phyloP scores from a whole-genome alignment of 257 asterid species.

The Solanum rostratum region DNA sequence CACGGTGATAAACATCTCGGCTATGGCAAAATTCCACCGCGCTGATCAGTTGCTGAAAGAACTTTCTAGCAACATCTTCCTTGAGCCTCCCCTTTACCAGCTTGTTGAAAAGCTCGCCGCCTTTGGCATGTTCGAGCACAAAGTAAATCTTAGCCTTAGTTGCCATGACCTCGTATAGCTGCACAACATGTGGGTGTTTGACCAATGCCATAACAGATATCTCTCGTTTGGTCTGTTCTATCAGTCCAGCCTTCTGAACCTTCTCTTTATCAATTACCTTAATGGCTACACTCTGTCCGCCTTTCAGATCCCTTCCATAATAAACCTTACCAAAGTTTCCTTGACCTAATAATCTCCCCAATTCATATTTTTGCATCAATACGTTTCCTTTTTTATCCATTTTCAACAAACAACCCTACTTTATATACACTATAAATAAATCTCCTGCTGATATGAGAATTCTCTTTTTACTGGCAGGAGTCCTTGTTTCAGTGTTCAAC shows the following conservation, averaged over 20 bases:
- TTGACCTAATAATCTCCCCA: conserved; percentile 80
- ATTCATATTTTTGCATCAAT: conserved; percentile 59
- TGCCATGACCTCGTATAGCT: conserved; percentile 69
- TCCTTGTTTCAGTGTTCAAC: conserved; percentile 9
- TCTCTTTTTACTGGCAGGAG: conserved; percentile 11
- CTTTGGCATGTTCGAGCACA: conserved; percentile 67
- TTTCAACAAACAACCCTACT: conserved; percentile 2
- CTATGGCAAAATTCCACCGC: conserved; percentile 56
- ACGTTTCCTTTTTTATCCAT: conserved; percentile 47
- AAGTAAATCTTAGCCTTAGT: conserved; percentile 63
- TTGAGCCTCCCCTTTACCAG: conserved; percentile 54
- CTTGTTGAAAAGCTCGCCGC: conserved; percentile 75
- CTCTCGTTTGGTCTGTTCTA: conserved; percentile 66
- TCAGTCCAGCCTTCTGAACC: conserved; percentile 44
- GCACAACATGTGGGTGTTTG: conserved; percentile 44
- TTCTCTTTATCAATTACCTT: conserved; percentile 76
- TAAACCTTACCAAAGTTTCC: conserved; percentile 81
- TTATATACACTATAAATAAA: not conserved
- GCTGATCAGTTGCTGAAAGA: conserved; percentile 55
- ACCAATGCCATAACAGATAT: conserved; percentile 58
- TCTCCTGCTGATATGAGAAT: conserved; percentile 11
- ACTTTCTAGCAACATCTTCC: conserved; percentile 48
- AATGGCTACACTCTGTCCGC: conserved; percentile 64
- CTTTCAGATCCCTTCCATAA: conserved; percentile 45
- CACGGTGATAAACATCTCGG: conserved; percentile 74